Evolutionary conservation across 2,329 filamentous ascomycete genomes (phyloP), one percentile per base, ranked within the genome.

Genomic region (Triangularia setosa): DNA sequence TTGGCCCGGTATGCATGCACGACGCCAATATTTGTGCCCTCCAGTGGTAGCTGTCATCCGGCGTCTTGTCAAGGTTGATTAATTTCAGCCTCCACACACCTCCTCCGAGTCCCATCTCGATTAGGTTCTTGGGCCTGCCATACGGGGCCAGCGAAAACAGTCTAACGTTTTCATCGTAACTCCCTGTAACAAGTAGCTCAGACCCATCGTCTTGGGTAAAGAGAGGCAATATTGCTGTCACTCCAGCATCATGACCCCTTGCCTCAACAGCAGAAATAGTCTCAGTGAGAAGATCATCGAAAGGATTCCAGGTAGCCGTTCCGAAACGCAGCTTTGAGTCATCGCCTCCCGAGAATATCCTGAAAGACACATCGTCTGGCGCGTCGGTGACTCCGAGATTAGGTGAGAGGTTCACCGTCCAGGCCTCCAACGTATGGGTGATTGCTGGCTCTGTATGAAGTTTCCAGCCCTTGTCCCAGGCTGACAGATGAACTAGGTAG

Each of bases 1-100:
- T 85, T 9, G 87, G 83, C 0, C 95, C 95, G 2, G 90, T 92
- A 79, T 97, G 90, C 94, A 98, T 98, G 73, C 95, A 97, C 55
- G 92, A 96, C 16, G 89, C 93, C 48, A 97, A 79, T n/a, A 96
- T 78, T 54, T 82, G 74, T 57, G 74, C 68, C 4, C 30, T 65
- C 62, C 73, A 76, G 4, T 56, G 66, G n/a, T 60, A 69, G 18
- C 65, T 65, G 18, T 64, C 55, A 21, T 68, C 70, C 18, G 74
- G 60, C 2, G 75, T 72, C 14, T 23, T 54, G 11, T 65, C 56
- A 3, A 69, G 28, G 8, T 70, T 64, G 9, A 92, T 77, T 44
- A 90, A 70, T 73, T 91, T 91, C 62, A 98, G 74, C 63, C 94
- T 83, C 93, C 95, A 99, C 2, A 98, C 94, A 1, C 93, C 93